Conservation (phyloP, 441 rosid species). For the Erodium texanum region DNA sequence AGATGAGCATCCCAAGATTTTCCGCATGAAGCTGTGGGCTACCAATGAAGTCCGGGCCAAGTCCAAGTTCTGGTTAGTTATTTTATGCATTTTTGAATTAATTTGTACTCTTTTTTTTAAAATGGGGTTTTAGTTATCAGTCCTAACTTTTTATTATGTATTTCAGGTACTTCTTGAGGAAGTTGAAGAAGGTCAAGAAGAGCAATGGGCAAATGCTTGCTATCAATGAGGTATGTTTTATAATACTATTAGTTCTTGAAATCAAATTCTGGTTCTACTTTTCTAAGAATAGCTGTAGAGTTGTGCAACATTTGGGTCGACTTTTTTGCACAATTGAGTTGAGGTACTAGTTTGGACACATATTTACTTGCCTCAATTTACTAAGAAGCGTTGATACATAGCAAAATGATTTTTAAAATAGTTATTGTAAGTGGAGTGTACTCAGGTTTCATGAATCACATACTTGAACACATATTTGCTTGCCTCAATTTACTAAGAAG, state of each 20-base stretch:
- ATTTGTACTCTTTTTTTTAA: background rate
- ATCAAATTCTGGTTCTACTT: background rate
- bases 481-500: no score
- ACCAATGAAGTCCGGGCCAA: slow-evolving; percentile 29
- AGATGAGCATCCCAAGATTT: slow-evolving; percentile 29
- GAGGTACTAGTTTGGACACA: background rate
- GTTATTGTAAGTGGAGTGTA: no score
- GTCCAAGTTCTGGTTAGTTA: slow-evolving; percentile 29
- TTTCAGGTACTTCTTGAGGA: slow-evolving; percentile 28
- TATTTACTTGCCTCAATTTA: background rate
- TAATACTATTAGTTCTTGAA: background rate
- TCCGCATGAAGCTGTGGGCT: slow-evolving; percentile 33
- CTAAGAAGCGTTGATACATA: background rate
- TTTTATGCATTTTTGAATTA: background rate
- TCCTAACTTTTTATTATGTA: background rate
- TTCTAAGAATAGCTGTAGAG: no score
- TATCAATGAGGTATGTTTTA: slow-evolving; percentile 24
- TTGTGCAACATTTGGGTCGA: no score
- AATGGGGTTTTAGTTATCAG: background rate
- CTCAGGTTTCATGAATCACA: no score
- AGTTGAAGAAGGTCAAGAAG: slow-evolving; percentile 33
- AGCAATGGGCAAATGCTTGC: slow-evolving; percentile 30
- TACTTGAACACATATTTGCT: no score
- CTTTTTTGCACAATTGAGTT: background rate
- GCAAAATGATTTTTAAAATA: background rate